Conservation (phyloP, 345 rosid species). For the Psidium friedrichsthalianum region DNA sequence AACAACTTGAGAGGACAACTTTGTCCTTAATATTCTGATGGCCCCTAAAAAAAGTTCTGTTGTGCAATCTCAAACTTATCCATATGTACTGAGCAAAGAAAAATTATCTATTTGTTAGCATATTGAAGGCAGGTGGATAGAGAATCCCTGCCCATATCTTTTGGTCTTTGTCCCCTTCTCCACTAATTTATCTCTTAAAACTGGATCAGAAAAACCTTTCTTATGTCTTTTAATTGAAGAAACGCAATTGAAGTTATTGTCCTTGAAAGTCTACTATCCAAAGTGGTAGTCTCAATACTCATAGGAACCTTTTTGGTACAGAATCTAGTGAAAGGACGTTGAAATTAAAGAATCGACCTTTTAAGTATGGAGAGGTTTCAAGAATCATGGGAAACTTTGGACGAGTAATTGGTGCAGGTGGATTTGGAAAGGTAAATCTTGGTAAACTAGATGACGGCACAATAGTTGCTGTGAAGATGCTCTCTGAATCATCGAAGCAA, state of each 20-base stretch:
- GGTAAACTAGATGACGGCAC: conserved; percentile 8
- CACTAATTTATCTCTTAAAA: neutral
- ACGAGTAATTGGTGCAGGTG: conserved; percentile 9
- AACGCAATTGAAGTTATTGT: neutral
- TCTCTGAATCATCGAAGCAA: conserved; percentile 11
- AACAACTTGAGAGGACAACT: no score
- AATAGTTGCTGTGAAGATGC: conserved; percentile 18
- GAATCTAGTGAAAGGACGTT: neutral
- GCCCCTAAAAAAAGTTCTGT: neutral
- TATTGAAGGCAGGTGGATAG: neutral
- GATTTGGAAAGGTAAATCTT: conserved; percentile 18
- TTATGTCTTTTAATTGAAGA: neutral
- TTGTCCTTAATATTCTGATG: neutral
- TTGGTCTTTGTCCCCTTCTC: neutral
- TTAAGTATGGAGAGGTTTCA: neutral
- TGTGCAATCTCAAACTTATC: neutral
- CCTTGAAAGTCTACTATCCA: neutral
- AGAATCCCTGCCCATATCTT: neutral
- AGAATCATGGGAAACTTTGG: conserved; percentile 8
- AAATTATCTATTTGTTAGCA: neutral
- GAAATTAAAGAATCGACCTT: neutral
- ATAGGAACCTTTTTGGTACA: neutral
- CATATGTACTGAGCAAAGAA: neutral
- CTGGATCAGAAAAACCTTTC: neutral
- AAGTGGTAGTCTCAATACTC: neutral